Conservation (phyloP, 257 asterid genomes). For the Solanum chilense region DNA sequence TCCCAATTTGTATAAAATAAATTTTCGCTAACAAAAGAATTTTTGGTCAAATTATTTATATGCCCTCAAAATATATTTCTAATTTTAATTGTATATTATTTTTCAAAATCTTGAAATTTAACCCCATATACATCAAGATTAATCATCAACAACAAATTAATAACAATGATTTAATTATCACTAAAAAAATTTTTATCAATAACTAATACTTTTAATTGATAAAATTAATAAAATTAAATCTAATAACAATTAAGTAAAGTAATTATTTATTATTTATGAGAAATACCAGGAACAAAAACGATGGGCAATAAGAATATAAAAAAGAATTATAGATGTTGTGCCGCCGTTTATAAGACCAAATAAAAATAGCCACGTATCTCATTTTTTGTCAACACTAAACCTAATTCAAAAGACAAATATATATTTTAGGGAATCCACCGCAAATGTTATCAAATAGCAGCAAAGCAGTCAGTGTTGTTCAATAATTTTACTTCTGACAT, state of each 20-base stretch:
- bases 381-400: neutral
- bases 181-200: too few relatives aligned
- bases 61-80: too few relatives aligned
- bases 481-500: neutral
- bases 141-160: too few relatives aligned
- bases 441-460: conserved; percentile 31
- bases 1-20: too few relatives aligned
- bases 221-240: too few relatives aligned
- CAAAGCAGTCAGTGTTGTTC: neutral
- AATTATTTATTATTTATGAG: neutral
- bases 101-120: neutral
- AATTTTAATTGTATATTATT: too few relatives aligned
- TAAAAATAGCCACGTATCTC: conserved; percentile 23
- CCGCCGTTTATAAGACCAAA: conserved; percentile 33
- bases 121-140: neutral
- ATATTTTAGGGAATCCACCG: conserved; percentile 34
- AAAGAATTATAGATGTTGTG: neutral
- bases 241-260: too few relatives aligned
- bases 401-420: neutral
- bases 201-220: too few relatives aligned
- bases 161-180: too few relatives aligned
- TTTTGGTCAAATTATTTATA: too few relatives aligned
- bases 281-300: neutral
- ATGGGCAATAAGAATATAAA: neutral
- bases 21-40: too few relatives aligned